Evolutionary conservation across 2,329 filamentous ascomycete species (phyloP), one percentile per base, ranked within the genome.

Genomic region (Hypoxylon sp.): DNA sequence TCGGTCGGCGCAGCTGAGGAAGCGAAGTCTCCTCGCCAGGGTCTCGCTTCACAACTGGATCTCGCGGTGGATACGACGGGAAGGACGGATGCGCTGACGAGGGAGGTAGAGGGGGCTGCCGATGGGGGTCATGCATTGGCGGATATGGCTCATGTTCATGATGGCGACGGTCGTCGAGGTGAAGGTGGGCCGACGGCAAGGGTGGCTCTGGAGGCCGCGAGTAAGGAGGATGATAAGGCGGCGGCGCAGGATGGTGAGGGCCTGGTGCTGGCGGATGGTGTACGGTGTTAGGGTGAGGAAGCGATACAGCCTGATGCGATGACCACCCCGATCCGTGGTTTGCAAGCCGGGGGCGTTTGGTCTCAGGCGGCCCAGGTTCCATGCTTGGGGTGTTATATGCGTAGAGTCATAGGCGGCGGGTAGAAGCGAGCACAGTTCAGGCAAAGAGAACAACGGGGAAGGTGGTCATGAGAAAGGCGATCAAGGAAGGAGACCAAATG

Each of bases 311-410:
- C 78, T 80, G 78, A 78, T 80, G 80, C 71, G 78, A 78, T 77
- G 78, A 75, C 81, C 80, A 81, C 76, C 83, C 83, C 76, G 81
- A 76, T 77, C 74, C 76, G 73, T 78, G 78, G 71, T 77, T 78
- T 71, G 54, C 54, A 24, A 88, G 80, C 79, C 86, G 85, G 77
- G 83, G 84, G 75, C 86, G 85, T 81, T 89, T 89, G 75, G 78
- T 79, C 74, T 88, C 85, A 74, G 85, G 85, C 79, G 78, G 83
- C 78, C 81, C 84, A 80, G 80, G 80, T 80, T 89, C 86, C 87
- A 89, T 89, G 82, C 79, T 85, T 77, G 77, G 74, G 73, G 74
- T 78, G 81, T 82, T 80, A 81, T 77, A 74, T 75, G 71, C 67
- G 65, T 69, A 73, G 72, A 72, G 72, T 75, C 74, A 76, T 69